These are phyloP conservation scores for Geotrichum restrictum DNA, from an alignment of 1,139 yeast species.

Conservation along the genomic window DNA sequence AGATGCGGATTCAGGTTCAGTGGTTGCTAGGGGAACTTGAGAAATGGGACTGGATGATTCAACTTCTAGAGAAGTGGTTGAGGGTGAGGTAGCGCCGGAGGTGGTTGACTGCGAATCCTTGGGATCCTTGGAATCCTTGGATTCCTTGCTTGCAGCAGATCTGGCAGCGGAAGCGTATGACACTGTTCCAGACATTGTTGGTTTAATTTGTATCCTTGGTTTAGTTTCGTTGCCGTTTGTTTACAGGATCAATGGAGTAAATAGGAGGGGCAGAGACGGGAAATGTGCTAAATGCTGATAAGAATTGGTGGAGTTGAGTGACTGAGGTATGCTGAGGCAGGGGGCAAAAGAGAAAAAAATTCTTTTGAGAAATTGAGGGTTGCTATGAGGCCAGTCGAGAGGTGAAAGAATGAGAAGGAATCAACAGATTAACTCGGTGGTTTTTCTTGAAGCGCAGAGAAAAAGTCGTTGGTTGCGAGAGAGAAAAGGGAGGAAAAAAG, in stretches of 20 bases:
- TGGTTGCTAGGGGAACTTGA: slow-evolving; percentile 24
- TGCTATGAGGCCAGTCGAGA: neutral
- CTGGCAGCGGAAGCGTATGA: slow-evolving; percentile 37
- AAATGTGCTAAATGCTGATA: neutral
- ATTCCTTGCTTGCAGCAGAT: slow-evolving; percentile 21
- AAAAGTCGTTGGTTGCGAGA: slow-evolving; percentile 1
- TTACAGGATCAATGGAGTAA: slow-evolving; percentile 7
- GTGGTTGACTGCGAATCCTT: slow-evolving; percentile 16
- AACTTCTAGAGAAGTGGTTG: slow-evolving; percentile 4
- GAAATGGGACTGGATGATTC: slow-evolving; percentile 24
- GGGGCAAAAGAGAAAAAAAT: slow-evolving; percentile 1
- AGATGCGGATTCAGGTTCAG: neutral
- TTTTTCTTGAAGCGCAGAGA: neutral
- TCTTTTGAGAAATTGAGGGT: slow-evolving; percentile 1
- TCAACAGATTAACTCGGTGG: slow-evolving; percentile 1
- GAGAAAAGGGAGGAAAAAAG: neutral
- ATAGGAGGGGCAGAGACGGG: neutral
- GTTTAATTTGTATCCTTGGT: neutral
- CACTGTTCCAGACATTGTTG: slow-evolving; percentile 31
- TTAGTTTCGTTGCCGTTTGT: slow-evolving; percentile 7
- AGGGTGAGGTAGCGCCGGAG: slow-evolving; percentile 12
- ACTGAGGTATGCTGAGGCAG: slow-evolving; percentile 1
- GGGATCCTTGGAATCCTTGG: slow-evolving; percentile 19
- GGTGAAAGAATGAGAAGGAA: neutral
- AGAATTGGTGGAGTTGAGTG: neutral